phyloP scores from a whole-genome alignment of 352 stramenopile species.

The Globisporangium yorkense region DNA sequence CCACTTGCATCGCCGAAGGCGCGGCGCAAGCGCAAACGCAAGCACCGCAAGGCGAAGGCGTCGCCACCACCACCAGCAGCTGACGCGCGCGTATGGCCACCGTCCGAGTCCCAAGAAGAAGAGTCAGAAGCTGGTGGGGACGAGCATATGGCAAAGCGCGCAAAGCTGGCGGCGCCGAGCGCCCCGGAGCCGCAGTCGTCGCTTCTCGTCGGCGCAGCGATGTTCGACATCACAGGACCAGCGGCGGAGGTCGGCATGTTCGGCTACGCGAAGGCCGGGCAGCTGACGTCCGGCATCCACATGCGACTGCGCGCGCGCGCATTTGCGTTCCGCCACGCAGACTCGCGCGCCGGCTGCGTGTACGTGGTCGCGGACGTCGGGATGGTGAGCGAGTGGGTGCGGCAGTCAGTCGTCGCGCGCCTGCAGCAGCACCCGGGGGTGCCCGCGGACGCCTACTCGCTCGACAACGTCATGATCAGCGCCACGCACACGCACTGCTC shows the following conservation, averaged over 20 bases:
- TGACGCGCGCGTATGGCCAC: background rate
- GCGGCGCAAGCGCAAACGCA: constrained; percentile 3
- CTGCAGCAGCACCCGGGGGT: constrained; percentile 46
- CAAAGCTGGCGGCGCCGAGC: background rate
- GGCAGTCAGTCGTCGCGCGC: constrained; percentile 60
- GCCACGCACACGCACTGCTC: constrained; percentile 91
- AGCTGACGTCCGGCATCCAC: constrained; percentile 80
- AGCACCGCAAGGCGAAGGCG: background rate
- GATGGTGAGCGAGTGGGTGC: constrained; percentile 88
- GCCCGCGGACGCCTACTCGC: constrained; percentile 38
- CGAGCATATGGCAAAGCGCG: background rate
- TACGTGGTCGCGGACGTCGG: constrained; percentile 89
- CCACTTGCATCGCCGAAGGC: background rate
- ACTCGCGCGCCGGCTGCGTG: constrained; percentile 32
- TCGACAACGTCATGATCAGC: constrained; percentile 83
- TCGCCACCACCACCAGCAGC: background rate
- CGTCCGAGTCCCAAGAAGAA: background rate
- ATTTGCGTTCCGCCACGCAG: constrained; percentile 61
- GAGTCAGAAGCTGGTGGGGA: background rate
- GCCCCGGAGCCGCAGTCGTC: constrained; percentile 7
- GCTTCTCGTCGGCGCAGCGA: constrained; percentile 59
- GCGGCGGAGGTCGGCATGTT: constrained; percentile 85
- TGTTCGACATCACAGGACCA: constrained; percentile 84
- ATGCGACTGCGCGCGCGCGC: constrained; percentile 80
- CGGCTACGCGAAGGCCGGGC: constrained; percentile 76